Evolutionary conservation across 306 rosid species (phyloP).

Genomic region (apple (Malus domestica)): DNA sequence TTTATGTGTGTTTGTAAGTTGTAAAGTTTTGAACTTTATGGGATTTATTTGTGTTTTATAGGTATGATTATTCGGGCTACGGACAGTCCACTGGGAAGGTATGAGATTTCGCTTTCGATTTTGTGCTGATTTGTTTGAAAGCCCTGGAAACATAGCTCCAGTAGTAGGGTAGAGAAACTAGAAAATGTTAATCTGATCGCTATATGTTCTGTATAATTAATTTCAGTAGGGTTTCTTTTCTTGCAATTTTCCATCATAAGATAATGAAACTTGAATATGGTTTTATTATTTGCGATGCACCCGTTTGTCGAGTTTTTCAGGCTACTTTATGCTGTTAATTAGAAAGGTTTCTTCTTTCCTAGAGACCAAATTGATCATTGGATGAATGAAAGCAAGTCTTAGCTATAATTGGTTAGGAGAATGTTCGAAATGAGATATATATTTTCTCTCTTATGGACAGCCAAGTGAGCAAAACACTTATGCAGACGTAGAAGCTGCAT

Average conservation of each 20-base stretch:
- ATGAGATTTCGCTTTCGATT: not conserved
- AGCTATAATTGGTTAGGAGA: conserved; percentile 3
- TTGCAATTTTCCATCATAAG: not conserved
- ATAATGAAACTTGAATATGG: not conserved
- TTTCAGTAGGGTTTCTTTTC: not conserved
- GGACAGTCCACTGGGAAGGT: conserved; percentile 94
- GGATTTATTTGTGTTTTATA: conserved; percentile 17
- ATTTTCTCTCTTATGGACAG: conserved; percentile 32
- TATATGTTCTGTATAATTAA: not conserved
- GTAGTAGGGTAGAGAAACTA: not conserved
- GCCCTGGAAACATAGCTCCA: not conserved
- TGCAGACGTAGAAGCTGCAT: conserved; percentile 89
- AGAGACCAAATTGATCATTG: not conserved
- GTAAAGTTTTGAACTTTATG: conserved; percentile 6
- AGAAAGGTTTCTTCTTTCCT: not conserved
- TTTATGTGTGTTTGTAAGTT: not conserved
- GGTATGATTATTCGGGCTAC: conserved; percentile 91
- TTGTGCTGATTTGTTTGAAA: not conserved
- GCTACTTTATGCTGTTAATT: not conserved
- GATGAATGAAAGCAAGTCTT: not conserved
- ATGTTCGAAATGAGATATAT: conserved; percentile 1
- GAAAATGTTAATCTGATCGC: not conserved
- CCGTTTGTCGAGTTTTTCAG: not conserved
- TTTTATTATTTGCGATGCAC: not conserved
- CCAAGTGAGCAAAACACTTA: conserved; percentile 95